A percentile compares a stretch with the other conserved stretches of the same genome.
Evolutionary conservation across 2,329 filamentous ascomycete species (phyloP).

Genomic region (Pseudocercospora cruenta): DNA sequence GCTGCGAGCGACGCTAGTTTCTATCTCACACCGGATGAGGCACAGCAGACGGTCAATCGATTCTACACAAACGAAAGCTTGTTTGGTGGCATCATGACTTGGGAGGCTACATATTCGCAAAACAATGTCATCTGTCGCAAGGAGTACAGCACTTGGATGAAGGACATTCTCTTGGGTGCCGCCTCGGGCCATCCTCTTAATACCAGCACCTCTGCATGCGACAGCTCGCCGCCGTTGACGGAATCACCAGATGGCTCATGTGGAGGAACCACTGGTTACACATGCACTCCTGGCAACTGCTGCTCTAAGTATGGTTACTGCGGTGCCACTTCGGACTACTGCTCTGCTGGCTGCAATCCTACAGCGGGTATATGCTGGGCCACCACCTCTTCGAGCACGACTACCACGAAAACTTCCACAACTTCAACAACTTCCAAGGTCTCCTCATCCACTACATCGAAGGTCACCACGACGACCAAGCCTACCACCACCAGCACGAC

Average conservation of each 20-base stretch:
- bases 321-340: neutral
- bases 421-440: neutral
- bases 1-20: conserved; percentile 37
- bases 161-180: conserved; percentile 44
- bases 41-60: conserved; percentile 48
- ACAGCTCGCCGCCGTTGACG: neutral
- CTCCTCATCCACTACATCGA: neutral
- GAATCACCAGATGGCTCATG: neutral
- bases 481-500: neutral
- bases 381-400: neutral
- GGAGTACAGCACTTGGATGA: conserved; percentile 54
- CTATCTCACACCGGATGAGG: conserved; percentile 55
- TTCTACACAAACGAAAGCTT: conserved; percentile 43
- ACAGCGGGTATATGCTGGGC: neutral
- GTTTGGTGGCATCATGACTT: conserved; percentile 65
- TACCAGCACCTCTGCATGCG: conserved; percentile 1
- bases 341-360: neutral
- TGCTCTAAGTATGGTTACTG: conserved; percentile 4
- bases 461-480: neutral
- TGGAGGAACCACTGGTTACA: neutral
- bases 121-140: conserved; percentile 44
- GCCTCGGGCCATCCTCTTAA: conserved; percentile 7
- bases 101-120: conserved; percentile 55
- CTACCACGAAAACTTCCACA: neutral
- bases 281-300: conserved; percentile 1